phyloP scores from a whole-genome alignment of 2,329 filamentous ascomycete genomes.

The Colletotrichum spaethianum region DNA sequence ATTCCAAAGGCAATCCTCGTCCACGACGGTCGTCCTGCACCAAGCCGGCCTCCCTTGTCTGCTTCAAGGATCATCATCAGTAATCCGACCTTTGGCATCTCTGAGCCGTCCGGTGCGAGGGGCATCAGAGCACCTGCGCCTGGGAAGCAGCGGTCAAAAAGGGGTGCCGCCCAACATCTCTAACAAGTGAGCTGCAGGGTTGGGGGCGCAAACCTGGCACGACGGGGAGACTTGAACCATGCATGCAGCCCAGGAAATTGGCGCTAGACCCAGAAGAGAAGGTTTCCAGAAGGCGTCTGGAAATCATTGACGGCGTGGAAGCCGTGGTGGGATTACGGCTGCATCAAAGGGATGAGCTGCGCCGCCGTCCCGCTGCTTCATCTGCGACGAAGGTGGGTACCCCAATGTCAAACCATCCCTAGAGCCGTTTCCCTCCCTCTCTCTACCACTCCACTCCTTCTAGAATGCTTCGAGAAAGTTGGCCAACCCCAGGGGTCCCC shows the following conservation, averaged over 20 bases:
- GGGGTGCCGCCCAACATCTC: conserved; percentile 37
- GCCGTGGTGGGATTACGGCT: conserved; percentile 27
- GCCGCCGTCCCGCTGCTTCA: conserved; percentile 39
- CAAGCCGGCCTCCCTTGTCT: conserved; percentile 6
- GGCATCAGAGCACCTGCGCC: conserved; percentile 25
- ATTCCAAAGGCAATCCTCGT: neutral
- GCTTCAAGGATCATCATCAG: conserved; percentile 22
- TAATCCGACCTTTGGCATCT: conserved; percentile 2
- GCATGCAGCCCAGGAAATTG: conserved; percentile 48
- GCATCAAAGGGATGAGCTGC: conserved; percentile 36
- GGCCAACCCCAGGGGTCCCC: conserved; percentile 22
- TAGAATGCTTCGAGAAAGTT: conserved; percentile 41
- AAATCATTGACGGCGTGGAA: conserved; percentile 35
- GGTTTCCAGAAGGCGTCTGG: conserved; percentile 54
- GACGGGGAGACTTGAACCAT: conserved; percentile 45
- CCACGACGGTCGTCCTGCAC: conserved; percentile 6
- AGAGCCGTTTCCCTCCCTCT: conserved; percentile 6
- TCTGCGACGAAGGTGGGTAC: conserved; percentile 37
- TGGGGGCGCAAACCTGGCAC: conserved; percentile 21
- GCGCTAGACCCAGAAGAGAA: conserved; percentile 50
- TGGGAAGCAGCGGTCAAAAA: conserved; percentile 22
- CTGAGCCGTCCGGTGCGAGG: conserved; percentile 19
- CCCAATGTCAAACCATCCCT: conserved; percentile 30
- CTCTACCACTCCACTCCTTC: conserved; percentile 31
- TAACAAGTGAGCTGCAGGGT: conserved; percentile 31